phyloP scores from a whole-genome alignment of 345 rosid species.

The Eucalyptus pauciflora region DNA sequence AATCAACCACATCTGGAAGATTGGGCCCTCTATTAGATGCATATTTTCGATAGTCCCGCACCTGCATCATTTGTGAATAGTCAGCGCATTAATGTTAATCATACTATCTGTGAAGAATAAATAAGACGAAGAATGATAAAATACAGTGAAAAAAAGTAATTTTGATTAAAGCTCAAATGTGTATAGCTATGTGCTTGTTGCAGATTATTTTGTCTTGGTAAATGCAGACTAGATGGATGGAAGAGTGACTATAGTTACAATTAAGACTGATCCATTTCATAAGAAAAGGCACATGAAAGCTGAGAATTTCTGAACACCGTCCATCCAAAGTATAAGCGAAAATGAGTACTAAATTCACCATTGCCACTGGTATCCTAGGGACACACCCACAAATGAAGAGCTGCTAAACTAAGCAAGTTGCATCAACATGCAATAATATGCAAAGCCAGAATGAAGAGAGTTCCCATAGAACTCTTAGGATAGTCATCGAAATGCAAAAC shows the following conservation, averaged over 20 bases:
- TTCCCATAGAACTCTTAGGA: neutral
- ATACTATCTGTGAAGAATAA: neutral
- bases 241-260: neutral
- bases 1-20: conserved; percentile 4
- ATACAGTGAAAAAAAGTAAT: neutral
- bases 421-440: neutral
- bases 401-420: neutral
- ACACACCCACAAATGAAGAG: neutral
- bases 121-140: neutral
- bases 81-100: neutral
- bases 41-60: conserved; percentile 65
- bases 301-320: neutral
- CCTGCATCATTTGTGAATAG: conserved; percentile 29
- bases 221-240: neutral
- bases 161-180: neutral
- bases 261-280: neutral
- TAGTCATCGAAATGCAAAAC: neutral
- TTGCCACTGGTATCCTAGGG: neutral
- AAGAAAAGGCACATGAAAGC: neutral
- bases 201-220: neutral
- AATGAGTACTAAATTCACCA: neutral
- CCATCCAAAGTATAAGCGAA: neutral
- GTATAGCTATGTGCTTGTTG: neutral
- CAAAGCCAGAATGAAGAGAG: neutral
- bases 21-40: conserved; percentile 39